Base-by-base conservation (phyloP, 192 early-diverging fungal genomes). In the Coemansia sp. region DNA sequence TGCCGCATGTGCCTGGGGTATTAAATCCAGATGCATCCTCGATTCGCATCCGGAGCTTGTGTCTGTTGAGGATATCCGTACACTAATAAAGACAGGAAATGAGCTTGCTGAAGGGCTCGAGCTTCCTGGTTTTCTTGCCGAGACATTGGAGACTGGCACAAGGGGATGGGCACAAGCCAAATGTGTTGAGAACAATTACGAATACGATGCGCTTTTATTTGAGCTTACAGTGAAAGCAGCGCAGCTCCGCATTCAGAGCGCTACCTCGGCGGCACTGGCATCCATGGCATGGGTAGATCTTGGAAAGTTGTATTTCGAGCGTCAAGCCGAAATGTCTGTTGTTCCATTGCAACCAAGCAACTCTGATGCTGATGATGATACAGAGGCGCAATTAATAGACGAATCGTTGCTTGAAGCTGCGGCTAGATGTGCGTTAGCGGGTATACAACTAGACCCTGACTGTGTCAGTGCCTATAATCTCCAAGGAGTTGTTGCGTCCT, bases 381-480 rank as follows among this genome's bases (percentile, higher is more conserved):
- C 26, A 28, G 52, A 13, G 29, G 9, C 52, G 12, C 43, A 13
- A 26, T 26, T 3, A 16, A 2, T 8, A 30, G 12, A 10, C 55
- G 30, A 57, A 18, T 51, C 7, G 20, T 69, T 74, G 56, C 68
- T 75, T 7, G 63, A 61, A 4, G 71, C 69, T 6, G 81, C 72
- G 3, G 64, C 49, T 1, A 40, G 56, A 25, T 82, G 81, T 34
- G 68, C 68, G 7, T 48, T 85, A 30, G 81, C 86, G 0, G 89
- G 91, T 2, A 58, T 90, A 18, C 86, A 83, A 67, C 75, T 90
- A 21, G 86, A 93, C 26, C 85, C 86, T 6, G 59, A 61, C 0
- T 86, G 84, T 29, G 66, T 71, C 4, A 56, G 79, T 0, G 89
- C 84, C 28, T 92, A 92, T 89, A 92, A 91, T 52, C 77, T 88